Conservation (phyloP, 2,329 filamentous ascomycete genomes). For the Fusarium sp. region DNA sequence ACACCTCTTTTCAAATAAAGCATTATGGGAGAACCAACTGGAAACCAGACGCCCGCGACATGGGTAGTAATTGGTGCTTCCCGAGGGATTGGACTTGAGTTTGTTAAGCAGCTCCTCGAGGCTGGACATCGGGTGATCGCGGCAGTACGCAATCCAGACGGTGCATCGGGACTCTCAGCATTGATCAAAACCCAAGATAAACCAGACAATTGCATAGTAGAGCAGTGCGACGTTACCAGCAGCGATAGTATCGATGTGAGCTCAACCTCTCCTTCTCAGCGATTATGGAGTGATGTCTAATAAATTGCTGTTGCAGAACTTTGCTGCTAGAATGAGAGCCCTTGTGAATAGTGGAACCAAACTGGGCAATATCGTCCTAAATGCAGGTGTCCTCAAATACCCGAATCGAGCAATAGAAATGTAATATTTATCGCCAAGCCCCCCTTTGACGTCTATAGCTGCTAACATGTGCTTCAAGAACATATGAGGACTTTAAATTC, state of each 20-base stretch:
- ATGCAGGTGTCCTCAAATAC: neutral
- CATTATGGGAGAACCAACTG: neutral
- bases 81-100: neutral
- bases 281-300: rapidly evolving
- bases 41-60: neutral
- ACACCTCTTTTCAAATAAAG: rapidly evolving
- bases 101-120: neutral
- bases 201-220: neutral
- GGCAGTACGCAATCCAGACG: neutral
- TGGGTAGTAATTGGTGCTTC: slow-evolving; percentile 9
- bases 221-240: neutral
- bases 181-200: rapidly evolving
- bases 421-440: neutral
- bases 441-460: rapidly evolving
- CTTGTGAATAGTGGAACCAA: rapidly evolving
- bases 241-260: neutral
- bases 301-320: rapidly evolving
- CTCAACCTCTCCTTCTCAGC: rapidly evolving
- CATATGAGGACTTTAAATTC: neutral
- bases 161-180: rapidly evolving
- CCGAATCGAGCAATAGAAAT: neutral
- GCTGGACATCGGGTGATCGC: neutral
- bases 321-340: rapidly evolving
- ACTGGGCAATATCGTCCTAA: neutral
- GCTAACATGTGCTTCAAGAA: neutral